Percentiles rank a stretch among this genome's conserved stretches.
phyloP scores from a whole-genome alignment of 2,329 filamentous ascomycete species.

The Paracamarosporium sp. region DNA sequence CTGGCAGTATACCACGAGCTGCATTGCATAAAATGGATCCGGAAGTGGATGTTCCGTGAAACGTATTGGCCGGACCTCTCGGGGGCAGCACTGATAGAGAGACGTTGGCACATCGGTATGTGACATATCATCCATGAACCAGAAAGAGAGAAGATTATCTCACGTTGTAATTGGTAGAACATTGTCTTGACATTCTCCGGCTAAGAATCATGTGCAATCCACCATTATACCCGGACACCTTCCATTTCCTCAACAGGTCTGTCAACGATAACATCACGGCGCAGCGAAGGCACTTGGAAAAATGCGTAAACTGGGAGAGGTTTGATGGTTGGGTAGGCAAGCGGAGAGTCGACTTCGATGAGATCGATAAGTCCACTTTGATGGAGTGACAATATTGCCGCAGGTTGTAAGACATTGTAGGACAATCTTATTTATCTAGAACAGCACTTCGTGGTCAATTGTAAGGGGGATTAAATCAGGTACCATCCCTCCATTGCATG shows the following conservation, averaged over 20 bases:
- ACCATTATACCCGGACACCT: too few species aligned
- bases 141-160: background rate
- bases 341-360: slow-evolving; percentile 1
- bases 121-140: background rate
- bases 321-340: background rate
- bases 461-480: background rate
- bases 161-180: background rate
- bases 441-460: background rate
- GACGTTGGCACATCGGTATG: background rate
- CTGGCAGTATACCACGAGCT: slow-evolving; percentile 6
- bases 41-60: slow-evolving; percentile 2
- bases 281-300: too few species aligned
- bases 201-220: background rate
- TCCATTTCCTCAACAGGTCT: too few species aligned
- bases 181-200: slow-evolving; percentile 4
- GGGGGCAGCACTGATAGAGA: background rate
- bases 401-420: too few species aligned
- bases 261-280: background rate
- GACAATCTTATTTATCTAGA: background rate
- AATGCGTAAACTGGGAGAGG: slow-evolving; percentile 1
- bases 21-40: slow-evolving; percentile 7
- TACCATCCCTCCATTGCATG: background rate
- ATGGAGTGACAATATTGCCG: background rate
- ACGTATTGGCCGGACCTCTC: background rate
- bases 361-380: background rate